phyloP scores from a whole-genome alignment of 176 grass and related monocot species.

The Aegilops longissima region DNA sequence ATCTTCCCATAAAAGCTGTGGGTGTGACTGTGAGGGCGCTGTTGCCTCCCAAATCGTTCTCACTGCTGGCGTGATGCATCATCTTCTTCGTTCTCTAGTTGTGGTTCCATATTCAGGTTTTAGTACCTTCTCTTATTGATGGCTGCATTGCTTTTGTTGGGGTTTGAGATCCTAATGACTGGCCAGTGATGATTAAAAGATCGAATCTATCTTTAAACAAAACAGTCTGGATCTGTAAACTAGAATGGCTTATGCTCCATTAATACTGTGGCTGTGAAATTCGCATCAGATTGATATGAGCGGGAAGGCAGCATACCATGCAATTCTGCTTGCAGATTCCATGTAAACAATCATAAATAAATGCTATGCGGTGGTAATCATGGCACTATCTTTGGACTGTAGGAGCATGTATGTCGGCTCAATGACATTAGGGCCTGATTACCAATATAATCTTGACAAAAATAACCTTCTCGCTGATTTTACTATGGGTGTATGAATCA shows the following conservation, averaged over 20 bases:
- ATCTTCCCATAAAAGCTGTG: not conserved
- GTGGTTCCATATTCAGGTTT: not conserved
- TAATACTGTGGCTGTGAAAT: not conserved
- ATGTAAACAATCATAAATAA: not conserved
- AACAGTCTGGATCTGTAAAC: constrained; percentile 5
- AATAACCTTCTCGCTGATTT: not conserved
- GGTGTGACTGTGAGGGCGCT: not conserved
- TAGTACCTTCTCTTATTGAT: not conserved
- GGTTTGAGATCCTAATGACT: not conserved
- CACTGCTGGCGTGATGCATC: not conserved
- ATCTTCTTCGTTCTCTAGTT: not conserved
- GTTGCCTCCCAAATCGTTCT: not conserved
- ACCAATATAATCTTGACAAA: not conserved
- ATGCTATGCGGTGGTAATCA: constrained; percentile 8
- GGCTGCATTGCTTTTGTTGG: not conserved
- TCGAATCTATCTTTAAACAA: not conserved
- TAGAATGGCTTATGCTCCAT: not conserved
- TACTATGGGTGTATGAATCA: not conserved
- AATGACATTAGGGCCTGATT: not conserved
- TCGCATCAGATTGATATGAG: not conserved
- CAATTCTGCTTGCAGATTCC: not conserved
- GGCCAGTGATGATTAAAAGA: not conserved
- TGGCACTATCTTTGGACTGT: not conserved
- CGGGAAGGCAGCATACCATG: not conserved
- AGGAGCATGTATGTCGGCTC: not conserved